Percentiles rank a stretch among this genome's conserved stretches.
Evolutionary conservation across 2,329 filamentous ascomycete species (phyloP).

Genomic region (Calonectria pseudoturangicola): DNA sequence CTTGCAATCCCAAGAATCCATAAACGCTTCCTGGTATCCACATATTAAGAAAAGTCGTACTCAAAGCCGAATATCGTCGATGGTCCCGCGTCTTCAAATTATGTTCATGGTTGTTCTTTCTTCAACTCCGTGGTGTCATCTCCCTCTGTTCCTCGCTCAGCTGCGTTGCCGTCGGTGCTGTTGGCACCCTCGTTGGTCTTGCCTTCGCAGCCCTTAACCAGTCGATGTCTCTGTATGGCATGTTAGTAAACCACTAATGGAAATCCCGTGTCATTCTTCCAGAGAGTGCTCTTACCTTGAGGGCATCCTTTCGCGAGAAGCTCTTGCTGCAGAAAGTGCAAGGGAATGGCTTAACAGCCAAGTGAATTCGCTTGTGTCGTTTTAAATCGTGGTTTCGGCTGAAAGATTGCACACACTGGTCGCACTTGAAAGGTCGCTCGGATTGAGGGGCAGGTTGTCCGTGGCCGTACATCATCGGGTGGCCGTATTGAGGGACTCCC

Average conservation of each 20-base stretch:
- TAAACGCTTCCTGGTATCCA: slow-evolving; percentile 9
- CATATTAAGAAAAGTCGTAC: slow-evolving; percentile 33
- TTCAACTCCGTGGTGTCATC: slow-evolving; percentile 52
- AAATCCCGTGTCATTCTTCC: no score
- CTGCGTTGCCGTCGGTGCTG: slow-evolving; percentile 48
- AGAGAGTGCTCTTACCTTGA: slow-evolving; percentile 82
- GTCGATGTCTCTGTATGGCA: slow-evolving; percentile 71
- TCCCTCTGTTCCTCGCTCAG: slow-evolving; percentile 51
- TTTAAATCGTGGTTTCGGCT: slow-evolving; percentile 98
- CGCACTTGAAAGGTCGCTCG: slow-evolving; percentile 95
- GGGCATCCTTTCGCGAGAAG: slow-evolving; percentile 95
- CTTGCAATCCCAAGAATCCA: slow-evolving; percentile 13
- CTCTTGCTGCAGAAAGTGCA: slow-evolving; percentile 95
- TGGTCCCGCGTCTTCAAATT: slow-evolving; percentile 29
- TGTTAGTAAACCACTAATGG: slow-evolving; percentile 42
- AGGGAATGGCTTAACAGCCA: slow-evolving; percentile 96
- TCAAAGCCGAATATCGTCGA: slow-evolving; percentile 40
- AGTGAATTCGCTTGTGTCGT: slow-evolving; percentile 94
- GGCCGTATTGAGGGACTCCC: slow-evolving; percentile 71
- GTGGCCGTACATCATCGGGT: slow-evolving; percentile 77
- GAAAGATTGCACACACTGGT: slow-evolving; percentile 93
- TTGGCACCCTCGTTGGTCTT: slow-evolving; percentile 55
- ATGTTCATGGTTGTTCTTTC: slow-evolving; percentile 49
- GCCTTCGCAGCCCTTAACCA: slow-evolving; percentile 78
- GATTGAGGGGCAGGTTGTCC: slow-evolving; percentile 71